phyloP scores from a whole-genome alignment of 345 rosid genomes.

The Erysimum cheiranthoides region DNA sequence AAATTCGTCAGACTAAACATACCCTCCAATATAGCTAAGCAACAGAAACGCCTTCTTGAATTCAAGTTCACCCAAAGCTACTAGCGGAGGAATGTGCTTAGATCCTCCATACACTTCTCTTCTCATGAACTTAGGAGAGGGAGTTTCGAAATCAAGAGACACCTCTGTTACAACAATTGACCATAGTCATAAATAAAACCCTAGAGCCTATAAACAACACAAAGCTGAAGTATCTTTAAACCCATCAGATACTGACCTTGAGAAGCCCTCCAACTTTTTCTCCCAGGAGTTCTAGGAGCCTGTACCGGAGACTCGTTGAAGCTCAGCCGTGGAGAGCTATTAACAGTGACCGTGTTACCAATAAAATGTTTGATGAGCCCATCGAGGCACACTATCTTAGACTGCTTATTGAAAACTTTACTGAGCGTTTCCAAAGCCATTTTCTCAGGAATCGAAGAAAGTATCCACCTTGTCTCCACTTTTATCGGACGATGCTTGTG shows the following conservation, averaged over 20 bases:
- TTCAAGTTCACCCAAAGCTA: conserved; percentile 63
- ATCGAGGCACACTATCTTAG: no score
- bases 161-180: conserved; percentile 1
- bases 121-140: neutral
- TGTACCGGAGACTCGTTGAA: neutral
- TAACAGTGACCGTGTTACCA: neutral
- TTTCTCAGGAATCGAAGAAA: conserved; percentile 47
- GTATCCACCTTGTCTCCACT: conserved; percentile 27
- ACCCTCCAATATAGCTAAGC: conserved; percentile 60
- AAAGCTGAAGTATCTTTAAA: no score
- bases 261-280: neutral
- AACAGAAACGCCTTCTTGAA: conserved; percentile 62
- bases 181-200: neutral
- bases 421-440: conserved; percentile 41
- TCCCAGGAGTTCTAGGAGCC: neutral
- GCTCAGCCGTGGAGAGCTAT: neutral
- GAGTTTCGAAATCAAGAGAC: neutral
- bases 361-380: neutral
- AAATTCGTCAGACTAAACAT: conserved; percentile 23
- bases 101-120: neutral
- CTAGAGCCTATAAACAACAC: neutral
- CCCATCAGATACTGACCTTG: conserved; percentile 16
- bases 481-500: conserved; percentile 38
- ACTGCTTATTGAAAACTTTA: neutral
- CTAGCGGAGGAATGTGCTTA: conserved; percentile 37